Evolutionary conservation across 345 rosid genomes (phyloP).

Genomic region (Camelina sativa): DNA sequence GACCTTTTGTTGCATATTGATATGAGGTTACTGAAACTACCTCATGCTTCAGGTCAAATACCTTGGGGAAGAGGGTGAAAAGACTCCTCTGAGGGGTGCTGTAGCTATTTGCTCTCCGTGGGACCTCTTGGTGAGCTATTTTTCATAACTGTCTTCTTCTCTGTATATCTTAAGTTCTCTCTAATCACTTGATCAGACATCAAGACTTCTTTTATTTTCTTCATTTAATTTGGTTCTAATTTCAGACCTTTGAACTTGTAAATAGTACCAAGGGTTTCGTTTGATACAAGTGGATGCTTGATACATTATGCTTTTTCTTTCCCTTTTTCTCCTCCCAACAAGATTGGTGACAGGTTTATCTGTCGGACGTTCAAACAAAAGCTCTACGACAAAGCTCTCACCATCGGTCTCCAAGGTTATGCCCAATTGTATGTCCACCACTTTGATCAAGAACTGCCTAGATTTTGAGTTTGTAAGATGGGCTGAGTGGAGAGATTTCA

Average conservation of each 20-base stretch:
- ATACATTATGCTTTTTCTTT: slow-evolving; percentile 17
- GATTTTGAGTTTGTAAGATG: slow-evolving; percentile 26
- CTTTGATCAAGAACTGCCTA: slow-evolving; percentile 29
- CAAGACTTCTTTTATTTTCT: neutral
- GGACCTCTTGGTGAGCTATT: slow-evolving; percentile 86
- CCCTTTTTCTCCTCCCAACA: slow-evolving; percentile 26
- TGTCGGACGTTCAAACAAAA: slow-evolving; percentile 70
- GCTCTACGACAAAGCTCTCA: slow-evolving; percentile 79
- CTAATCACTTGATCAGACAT: neutral
- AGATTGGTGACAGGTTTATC: slow-evolving; percentile 92
- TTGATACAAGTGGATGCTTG: slow-evolving; percentile 9
- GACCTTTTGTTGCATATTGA: neutral
- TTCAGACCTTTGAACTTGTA: neutral
- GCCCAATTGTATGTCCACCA: slow-evolving; percentile 67
- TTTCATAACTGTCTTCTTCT: slow-evolving; percentile 12
- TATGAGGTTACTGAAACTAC: too few species aligned
- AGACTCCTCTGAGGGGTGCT: slow-evolving; percentile 77
- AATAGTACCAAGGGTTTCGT: neutral
- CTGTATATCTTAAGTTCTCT: neutral
- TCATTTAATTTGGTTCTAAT: neutral
- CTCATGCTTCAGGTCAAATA: slow-evolving; percentile 72
- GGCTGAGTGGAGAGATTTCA: slow-evolving; percentile 11
- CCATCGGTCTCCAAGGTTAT: slow-evolving; percentile 91
- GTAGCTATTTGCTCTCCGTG: slow-evolving; percentile 87
- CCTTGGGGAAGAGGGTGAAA: slow-evolving; percentile 86